Conservation (phyloP, 208 protist species). For the Trichomonas tenax region DNA sequence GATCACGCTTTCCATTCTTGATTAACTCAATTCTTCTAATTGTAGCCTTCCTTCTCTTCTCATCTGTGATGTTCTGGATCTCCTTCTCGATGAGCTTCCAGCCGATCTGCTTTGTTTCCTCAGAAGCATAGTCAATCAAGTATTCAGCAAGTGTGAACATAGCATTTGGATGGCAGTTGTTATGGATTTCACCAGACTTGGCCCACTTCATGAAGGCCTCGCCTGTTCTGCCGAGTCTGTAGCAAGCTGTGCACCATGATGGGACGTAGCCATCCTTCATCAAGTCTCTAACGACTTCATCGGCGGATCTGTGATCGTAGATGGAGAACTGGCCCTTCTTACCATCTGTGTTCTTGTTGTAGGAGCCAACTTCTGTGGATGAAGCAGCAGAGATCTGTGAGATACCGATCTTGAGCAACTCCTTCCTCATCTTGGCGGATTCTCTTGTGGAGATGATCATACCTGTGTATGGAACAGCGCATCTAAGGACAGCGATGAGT, state of each 20-base stretch:
- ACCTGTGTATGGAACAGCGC: slow-evolving; percentile 46
- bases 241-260: slow-evolving; percentile 43
- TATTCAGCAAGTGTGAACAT: slow-evolving; percentile 36
- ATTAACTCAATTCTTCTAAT: background rate
- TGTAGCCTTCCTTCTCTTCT: background rate
- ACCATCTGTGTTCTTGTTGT: slow-evolving; percentile 30
- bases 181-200: slow-evolving; percentile 39
- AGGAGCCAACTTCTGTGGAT: slow-evolving; percentile 41
- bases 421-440: slow-evolving; percentile 31
- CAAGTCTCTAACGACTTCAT: slow-evolving; percentile 37
- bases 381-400: slow-evolving; percentile 43
- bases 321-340: slow-evolving; percentile 38
- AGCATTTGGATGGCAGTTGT: slow-evolving; percentile 43
- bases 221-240: slow-evolving; percentile 38
- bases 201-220: slow-evolving; percentile 46
- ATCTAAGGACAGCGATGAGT: slow-evolving; percentile 41
- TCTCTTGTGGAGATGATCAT: slow-evolving; percentile 48
- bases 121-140: slow-evolving; percentile 18
- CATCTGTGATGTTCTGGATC: background rate
- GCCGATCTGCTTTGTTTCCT: background rate
- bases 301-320: slow-evolving; percentile 31
- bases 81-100: background rate
- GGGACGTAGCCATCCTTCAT: slow-evolving; percentile 40
- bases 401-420: slow-evolving; percentile 43
- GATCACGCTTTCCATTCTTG: slow-evolving; percentile 7